Percentiles rank a stretch among this genome's conserved stretches.
Conservation (phyloP, 108 stramenopile genomes). For the Licmophora abbreviata region DNA sequence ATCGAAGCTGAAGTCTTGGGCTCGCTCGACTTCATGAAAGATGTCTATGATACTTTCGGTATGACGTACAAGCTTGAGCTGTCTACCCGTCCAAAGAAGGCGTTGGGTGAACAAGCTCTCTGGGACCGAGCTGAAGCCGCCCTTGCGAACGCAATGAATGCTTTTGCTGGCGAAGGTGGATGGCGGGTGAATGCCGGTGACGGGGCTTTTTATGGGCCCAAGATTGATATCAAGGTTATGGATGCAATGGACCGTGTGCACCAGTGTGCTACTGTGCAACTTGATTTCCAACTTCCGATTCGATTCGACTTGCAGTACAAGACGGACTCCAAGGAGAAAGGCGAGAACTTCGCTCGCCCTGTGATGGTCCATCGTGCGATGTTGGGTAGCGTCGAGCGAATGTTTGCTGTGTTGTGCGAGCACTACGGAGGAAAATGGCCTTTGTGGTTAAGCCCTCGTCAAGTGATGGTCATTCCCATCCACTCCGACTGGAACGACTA, state of each 20-base stretch:
- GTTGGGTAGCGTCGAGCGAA: slow-evolving; percentile 98
- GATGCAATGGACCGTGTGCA: slow-evolving; percentile 99
- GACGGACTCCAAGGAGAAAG: slow-evolving; percentile 77
- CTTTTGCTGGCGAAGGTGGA: slow-evolving; percentile 88
- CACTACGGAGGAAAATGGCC: slow-evolving; percentile 99
- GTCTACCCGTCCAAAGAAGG: slow-evolving; percentile 97
- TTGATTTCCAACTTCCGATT: slow-evolving; percentile 99
- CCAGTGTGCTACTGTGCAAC: slow-evolving; percentile 99
- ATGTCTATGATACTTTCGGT: slow-evolving; percentile 95
- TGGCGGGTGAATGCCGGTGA: slow-evolving; percentile 98
- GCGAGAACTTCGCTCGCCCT: slow-evolving; percentile 83
- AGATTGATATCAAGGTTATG: slow-evolving; percentile 99
- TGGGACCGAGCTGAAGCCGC: slow-evolving; percentile 94
- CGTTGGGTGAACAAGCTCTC: slow-evolving; percentile 89
- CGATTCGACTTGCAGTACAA: slow-evolving; percentile 94
- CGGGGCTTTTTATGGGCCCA: slow-evolving; percentile 99
- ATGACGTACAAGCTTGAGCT: slow-evolving; percentile 99
- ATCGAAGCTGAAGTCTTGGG: slow-evolving; percentile 90
- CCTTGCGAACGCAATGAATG: slow-evolving; percentile 87
- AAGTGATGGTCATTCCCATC: slow-evolving; percentile 95
- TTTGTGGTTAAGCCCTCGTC: slow-evolving; percentile 97
- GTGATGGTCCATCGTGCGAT: slow-evolving; percentile 99
- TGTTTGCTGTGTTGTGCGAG: slow-evolving; percentile 99
- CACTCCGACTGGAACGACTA: slow-evolving; percentile 82
- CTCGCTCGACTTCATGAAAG: slow-evolving; percentile 95